Evolutionary conservation across 2,329 filamentous ascomycete genomes (phyloP), one percentile per base, ranked within the genome.

Genomic region (Scedosporium boydii): DNA sequence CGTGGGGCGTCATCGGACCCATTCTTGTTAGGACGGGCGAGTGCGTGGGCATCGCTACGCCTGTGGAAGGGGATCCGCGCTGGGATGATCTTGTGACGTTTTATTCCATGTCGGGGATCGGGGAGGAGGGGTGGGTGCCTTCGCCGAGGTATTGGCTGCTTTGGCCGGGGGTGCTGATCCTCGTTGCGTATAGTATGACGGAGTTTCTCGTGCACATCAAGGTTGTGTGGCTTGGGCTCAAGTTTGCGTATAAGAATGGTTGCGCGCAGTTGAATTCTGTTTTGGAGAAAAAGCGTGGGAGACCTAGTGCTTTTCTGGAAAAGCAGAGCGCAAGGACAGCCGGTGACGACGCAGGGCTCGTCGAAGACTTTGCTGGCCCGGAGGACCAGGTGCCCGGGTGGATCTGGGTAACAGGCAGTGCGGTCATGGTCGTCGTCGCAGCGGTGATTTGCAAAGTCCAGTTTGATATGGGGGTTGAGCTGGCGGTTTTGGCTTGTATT

Each of bases 391-490:
- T 84, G 41, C 79, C 80, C 64, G 75, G 75, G 61, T 84, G 80
- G 80, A 74, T 83, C 71, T 84, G 80, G 82, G 65, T 75, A 0
- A 69, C 72, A 3, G 78, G 81, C 12, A 72, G 81, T 2, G 26
- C 78, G 10, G 70, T 75, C 60, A 78, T 83, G 67, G 74, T 84
- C 51, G 71, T 76, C 16, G 75, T 81, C n/a, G 82, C 82, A 62
- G 75, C 80, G 58, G 70, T 85, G 38, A 76, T 86, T 65, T 72
- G 70, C 58, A 73, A 77, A 58, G 72, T 82, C 4, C 80, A 84
- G 65, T 83, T 79, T 71, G 70, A 81, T 63, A 83, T 85, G 77
- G 80, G 82, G 46, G 76, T 82, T 6, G 82, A 82, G 34, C 78
- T 84, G 67, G 80, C 79, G 10, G 72, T 86, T 34, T 75, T 85